Conservation (phyloP, 768 basidiomycete genomes). For the Hydnum rufescens region DNA sequence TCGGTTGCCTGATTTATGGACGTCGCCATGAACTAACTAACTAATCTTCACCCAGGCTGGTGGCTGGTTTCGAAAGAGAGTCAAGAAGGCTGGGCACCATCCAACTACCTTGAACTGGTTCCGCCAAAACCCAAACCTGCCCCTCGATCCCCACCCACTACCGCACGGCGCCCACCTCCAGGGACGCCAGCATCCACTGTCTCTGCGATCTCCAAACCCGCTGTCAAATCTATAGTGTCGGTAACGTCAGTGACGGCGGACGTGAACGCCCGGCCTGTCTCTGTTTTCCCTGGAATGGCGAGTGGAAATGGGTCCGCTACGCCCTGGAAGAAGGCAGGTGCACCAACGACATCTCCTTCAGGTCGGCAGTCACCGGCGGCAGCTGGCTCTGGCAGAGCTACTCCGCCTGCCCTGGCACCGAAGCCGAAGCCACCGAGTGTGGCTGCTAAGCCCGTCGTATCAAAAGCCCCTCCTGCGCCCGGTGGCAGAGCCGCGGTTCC, state of each 20-base stretch:
- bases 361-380: conserved; percentile 29
- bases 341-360: conserved; percentile 15
- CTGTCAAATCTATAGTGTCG: conserved; percentile 9
- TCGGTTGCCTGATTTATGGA: conserved; percentile 3
- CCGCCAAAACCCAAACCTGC: conserved; percentile 44
- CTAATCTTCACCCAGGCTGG: conserved; percentile 36
- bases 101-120: conserved; percentile 74
- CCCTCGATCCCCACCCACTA: conserved; percentile 42
- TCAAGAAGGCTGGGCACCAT: conserved; percentile 85
- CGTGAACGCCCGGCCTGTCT: conserved; percentile 50
- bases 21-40: background rate
- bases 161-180: conserved; percentile 21
- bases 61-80: conserved; percentile 81
- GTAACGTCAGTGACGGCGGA: conserved; percentile 30
- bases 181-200: conserved; percentile 26
- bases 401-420: conserved; percentile 24
- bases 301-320: conserved; percentile 45
- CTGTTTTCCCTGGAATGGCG: conserved; percentile 64
- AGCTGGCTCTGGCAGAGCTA: conserved; percentile 39
- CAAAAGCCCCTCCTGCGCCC: conserved; percentile 22
- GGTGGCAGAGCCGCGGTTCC: conserved; percentile 46
- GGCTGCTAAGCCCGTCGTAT: conserved; percentile 26
- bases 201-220: conserved; percentile 6
- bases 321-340: conserved; percentile 48
- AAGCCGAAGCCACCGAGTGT: conserved; percentile 33